Base-by-base conservation (phyloP, 768 basidiomycete species). In the Trichaptum fuscoviolaceum region DNA sequence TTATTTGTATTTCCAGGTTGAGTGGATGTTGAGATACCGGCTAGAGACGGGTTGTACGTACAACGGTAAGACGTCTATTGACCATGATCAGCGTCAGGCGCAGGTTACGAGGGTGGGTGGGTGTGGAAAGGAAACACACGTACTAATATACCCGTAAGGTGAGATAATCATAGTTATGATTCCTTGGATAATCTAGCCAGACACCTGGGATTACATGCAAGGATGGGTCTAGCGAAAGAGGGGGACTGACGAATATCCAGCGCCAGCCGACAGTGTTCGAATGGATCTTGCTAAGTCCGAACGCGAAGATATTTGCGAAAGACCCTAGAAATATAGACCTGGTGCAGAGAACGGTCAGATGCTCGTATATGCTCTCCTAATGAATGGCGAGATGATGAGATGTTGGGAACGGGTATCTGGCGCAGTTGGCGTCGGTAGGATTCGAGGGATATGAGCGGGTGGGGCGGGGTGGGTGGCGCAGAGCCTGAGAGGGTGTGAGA, bases 161-260 rank as follows among this genome's bases (percentile, higher is more conserved):
- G 67, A 69, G 26, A 75, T 57, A 23, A 69, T 10, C 35, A 69
- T 70, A 20, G 70, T 71, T 24, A 71, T 65, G 65, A 67, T 61
- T 0, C 70, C 70, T 63, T 69, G 67, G 59, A 71, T 64, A 58
- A 71, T 71, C 69, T 70, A 52, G 42, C 20, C 42, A 52, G 10
- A 52, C 5, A 52, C 42, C 42, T 12, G 42, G 42, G 30, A 30
- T 3, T 52, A 2, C 42, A 20, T 52, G 52, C 64, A 18, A 18
- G 62, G 58, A 7, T n/a, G 30, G 60, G 2, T 30, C 35, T 15
- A 58, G 23, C 5, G 25, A 62, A 67, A 70, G 68, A 25, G 62
- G 63, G 42, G 66, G 57, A 27, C 71, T 62, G 63, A 75, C 67
- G 66, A 75, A 74, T 68, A 76, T 72, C 73, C 73, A 76, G 30